phyloP scores from a whole-genome alignment of 768 basidiomycete species.

The Naematelia aurantialba region DNA sequence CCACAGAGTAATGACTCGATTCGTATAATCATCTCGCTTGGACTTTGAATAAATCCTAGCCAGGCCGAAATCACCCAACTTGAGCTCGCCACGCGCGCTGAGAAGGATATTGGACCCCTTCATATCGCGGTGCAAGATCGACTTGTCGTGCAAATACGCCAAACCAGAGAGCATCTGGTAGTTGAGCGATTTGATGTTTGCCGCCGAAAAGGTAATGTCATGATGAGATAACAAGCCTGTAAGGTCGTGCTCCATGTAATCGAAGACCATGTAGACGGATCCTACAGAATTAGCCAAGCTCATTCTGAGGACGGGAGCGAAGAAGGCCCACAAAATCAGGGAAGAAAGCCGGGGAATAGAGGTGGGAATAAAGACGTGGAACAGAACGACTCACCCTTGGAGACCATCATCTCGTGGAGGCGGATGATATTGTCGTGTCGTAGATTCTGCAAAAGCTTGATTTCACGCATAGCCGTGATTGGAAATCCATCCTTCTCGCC shows the following conservation, averaged over 20 bases:
- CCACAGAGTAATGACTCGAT: slow-evolving; percentile 97
- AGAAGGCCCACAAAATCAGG: not conserved
- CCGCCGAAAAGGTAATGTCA: slow-evolving; percentile 75
- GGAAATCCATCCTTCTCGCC: slow-evolving; percentile 96
- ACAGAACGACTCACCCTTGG: slow-evolving; percentile 63
- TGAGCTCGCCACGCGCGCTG: slow-evolving; percentile 84
- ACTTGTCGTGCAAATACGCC: slow-evolving; percentile 90
- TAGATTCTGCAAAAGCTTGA: slow-evolving; percentile 90
- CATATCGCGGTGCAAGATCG: slow-evolving; percentile 96
- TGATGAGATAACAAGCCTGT: slow-evolving; percentile 90
- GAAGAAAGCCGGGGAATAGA: not conserved
- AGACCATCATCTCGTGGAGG: slow-evolving; percentile 98
- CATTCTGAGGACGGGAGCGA: not conserved
- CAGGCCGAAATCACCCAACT: slow-evolving; percentile 94
- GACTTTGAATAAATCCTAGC: slow-evolving; percentile 94
- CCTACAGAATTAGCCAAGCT: slow-evolving; percentile 55
- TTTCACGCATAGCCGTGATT: slow-evolving; percentile 97
- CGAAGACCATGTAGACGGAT: slow-evolving; percentile 97
- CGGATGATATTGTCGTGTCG: slow-evolving; percentile 83
- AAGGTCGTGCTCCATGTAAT: slow-evolving; percentile 98
- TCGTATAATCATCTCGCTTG: slow-evolving; percentile 90
- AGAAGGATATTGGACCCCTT: slow-evolving; percentile 98
- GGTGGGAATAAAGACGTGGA: not conserved
- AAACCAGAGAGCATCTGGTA: slow-evolving; percentile 93
- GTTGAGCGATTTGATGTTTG: slow-evolving; percentile 91